Conservation (phyloP, 768 basidiomycete genomes). For the Trametes cingulata region DNA sequence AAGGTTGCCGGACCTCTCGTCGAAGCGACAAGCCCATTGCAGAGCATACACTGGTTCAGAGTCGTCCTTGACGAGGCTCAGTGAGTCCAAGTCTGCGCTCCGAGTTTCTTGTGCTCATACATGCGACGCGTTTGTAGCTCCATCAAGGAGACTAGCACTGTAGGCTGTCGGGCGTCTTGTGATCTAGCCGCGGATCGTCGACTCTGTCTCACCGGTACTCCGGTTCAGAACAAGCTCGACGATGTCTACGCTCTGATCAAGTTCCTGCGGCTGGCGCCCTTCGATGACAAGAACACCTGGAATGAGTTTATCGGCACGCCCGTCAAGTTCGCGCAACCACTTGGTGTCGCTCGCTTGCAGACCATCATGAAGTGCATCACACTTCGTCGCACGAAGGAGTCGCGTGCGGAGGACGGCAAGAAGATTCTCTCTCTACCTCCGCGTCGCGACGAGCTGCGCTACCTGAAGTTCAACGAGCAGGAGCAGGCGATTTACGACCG, state of each 20-base stretch:
- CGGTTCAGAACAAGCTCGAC: slow-evolving; percentile 98
- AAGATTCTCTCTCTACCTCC: slow-evolving; percentile 87
- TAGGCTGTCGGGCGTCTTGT: slow-evolving; percentile 93
- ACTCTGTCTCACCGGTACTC: slow-evolving; percentile 94
- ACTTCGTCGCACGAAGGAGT: slow-evolving; percentile 94
- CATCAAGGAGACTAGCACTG: slow-evolving; percentile 94
- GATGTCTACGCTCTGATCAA: slow-evolving; percentile 97
- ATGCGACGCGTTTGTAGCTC: slow-evolving; percentile 53
- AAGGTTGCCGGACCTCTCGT: slow-evolving; percentile 37
- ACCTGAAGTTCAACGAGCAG: slow-evolving; percentile 78
- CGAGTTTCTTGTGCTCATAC: not conserved
- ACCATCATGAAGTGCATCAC: slow-evolving; percentile 97
- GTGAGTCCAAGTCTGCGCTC: slow-evolving; percentile 51
- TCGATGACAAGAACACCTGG: slow-evolving; percentile 93
- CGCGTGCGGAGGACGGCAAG: slow-evolving; percentile 75
- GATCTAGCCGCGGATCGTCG: slow-evolving; percentile 93
- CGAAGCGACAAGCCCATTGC: slow-evolving; percentile 76
- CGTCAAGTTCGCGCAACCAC: slow-evolving; percentile 86
- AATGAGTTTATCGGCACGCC: slow-evolving; percentile 90
- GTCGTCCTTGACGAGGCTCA: slow-evolving; percentile 94
- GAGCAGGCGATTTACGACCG: slow-evolving; percentile 87
- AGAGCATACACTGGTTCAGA: slow-evolving; percentile 95
- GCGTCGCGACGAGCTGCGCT: slow-evolving; percentile 84
- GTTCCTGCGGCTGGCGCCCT: slow-evolving; percentile 87
- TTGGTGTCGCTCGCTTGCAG: slow-evolving; percentile 92